Percentiles rank a stretch among this genome's conserved stretches.
phyloP scores from a whole-genome alignment of 2,329 filamentous ascomycete species.

The Bretziella fagacearum region DNA sequence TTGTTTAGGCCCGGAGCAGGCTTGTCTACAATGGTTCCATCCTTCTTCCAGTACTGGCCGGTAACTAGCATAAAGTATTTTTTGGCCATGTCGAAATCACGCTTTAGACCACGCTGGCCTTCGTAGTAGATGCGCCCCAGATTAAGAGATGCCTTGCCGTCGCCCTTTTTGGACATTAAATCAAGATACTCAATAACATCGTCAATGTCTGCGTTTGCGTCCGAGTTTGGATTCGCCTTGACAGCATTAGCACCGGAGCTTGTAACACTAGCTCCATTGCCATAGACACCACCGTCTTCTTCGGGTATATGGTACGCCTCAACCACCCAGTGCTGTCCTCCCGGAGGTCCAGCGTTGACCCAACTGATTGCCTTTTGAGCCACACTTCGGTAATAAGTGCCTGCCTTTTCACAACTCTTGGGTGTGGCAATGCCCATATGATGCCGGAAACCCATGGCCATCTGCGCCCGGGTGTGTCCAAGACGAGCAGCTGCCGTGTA shows the following conservation, averaged over 20 bases:
- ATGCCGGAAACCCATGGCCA: slow-evolving; percentile 81
- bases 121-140: slow-evolving; percentile 80
- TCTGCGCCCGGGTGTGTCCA: slow-evolving; percentile 72
- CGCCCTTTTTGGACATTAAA: slow-evolving; percentile 75
- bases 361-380: slow-evolving; percentile 84
- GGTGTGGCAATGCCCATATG: slow-evolving; percentile 71
- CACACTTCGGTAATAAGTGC: slow-evolving; percentile 79
- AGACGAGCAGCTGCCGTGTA: slow-evolving; percentile 82
- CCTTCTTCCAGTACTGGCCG: slow-evolving; percentile 62
- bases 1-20: slow-evolving; percentile 57
- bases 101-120: slow-evolving; percentile 56
- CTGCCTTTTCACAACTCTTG: slow-evolving; percentile 69
- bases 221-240: slow-evolving; percentile 54
- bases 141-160: slow-evolving; percentile 73
- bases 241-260: slow-evolving; percentile 74
- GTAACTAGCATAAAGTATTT: slow-evolving; percentile 69
- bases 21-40: slow-evolving; percentile 57
- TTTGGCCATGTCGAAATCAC: slow-evolving; percentile 56
- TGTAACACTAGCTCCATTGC: slow-evolving; percentile 79
- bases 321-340: slow-evolving; percentile 58
- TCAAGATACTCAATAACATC: slow-evolving; percentile 92
- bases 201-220: slow-evolving; percentile 71
- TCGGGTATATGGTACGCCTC: slow-evolving; percentile 80
- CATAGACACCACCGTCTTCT: slow-evolving; percentile 81
- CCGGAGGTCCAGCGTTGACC: slow-evolving; percentile 78